A percentile compares a stretch with the other conserved stretches of the same genome.
phyloP scores from a whole-genome alignment of 805 yeast genomes.

The Wickerhamomyces chambardii region DNA sequence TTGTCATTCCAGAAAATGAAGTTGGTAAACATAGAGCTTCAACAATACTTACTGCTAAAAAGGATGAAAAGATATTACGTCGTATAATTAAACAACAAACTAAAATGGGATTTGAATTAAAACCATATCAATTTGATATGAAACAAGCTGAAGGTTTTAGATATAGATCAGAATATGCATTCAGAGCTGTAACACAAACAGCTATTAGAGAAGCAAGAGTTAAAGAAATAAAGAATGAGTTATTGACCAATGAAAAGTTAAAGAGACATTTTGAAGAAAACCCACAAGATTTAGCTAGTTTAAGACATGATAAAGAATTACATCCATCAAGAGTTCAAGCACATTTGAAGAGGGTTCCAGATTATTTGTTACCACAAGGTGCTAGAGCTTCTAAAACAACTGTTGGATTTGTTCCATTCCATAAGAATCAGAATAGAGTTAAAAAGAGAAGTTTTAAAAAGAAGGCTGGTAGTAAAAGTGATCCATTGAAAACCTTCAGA shows the following conservation, averaged over 20 bases:
- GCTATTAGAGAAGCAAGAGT: slow-evolving; percentile 91
- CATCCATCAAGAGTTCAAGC: slow-evolving; percentile 77
- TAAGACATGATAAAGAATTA: slow-evolving; percentile 87
- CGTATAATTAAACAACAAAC: slow-evolving; percentile 72
- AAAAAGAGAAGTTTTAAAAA: slow-evolving; percentile 28
- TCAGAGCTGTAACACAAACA: slow-evolving; percentile 84
- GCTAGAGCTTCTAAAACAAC: slow-evolving; percentile 49
- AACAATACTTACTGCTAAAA: slow-evolving; percentile 55
- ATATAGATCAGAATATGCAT: slow-evolving; percentile 95
- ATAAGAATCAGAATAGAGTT: slow-evolving; percentile 35
- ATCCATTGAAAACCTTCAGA: slow-evolving; percentile 58
- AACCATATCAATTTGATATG: slow-evolving; percentile 87
- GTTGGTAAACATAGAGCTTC: slow-evolving; percentile 88
- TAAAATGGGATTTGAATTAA: slow-evolving; percentile 62
- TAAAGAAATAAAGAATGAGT: slow-evolving; percentile 79
- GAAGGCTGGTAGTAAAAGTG: slow-evolving; percentile 30
- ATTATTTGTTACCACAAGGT: slow-evolving; percentile 77
- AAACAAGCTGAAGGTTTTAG: slow-evolving; percentile 92
- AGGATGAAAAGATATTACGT: slow-evolving; percentile 78
- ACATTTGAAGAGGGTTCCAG: slow-evolving; percentile 89
- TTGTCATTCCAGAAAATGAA: slow-evolving; percentile 76
- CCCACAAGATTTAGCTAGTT: slow-evolving; percentile 82
- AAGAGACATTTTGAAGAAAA: slow-evolving; percentile 95
- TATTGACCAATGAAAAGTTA: slow-evolving; percentile 80
- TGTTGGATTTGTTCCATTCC: slow-evolving; percentile 69